Evolutionary conservation across 2,329 filamentous ascomycete species (phyloP).

Genomic region (Paracorniculantispora psalliotae): DNA sequence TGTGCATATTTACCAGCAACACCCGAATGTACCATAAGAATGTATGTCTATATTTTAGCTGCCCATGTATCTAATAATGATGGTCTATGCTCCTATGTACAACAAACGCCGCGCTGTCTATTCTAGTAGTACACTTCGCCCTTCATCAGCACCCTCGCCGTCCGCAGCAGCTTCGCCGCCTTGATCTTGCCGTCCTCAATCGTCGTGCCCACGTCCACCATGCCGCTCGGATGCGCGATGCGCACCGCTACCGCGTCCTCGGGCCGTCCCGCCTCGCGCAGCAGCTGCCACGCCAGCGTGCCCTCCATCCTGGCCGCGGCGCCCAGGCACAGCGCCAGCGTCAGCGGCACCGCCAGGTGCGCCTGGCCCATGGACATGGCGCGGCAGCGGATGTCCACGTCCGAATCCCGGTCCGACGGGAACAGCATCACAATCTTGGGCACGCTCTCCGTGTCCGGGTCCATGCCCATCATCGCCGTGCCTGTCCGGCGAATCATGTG

Average conservation of each 20-base stretch:
- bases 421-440: constrained; percentile 56
- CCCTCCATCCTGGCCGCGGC: constrained; percentile 43
- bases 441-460: constrained; percentile 41
- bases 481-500: constrained; percentile 54
- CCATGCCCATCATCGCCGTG: constrained; percentile 57
- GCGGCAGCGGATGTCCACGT: constrained; percentile 38
- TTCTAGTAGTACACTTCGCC: constrained; percentile 41
- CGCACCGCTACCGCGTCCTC: constrained; percentile 25
- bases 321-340: constrained; percentile 47
- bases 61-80: too few species aligned
- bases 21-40: too few species aligned
- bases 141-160: constrained; percentile 46
- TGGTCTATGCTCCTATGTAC: too few species aligned
- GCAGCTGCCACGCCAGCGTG: constrained; percentile 30
- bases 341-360: constrained; percentile 52
- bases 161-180: constrained; percentile 42
- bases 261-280: not conserved
- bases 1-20: not conserved
- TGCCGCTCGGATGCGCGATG: constrained; percentile 44
- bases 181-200: constrained; percentile 34
- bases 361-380: constrained; percentile 52
- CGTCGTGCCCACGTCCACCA: constrained; percentile 40
- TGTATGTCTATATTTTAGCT: too few species aligned
- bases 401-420: constrained; percentile 25
- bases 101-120: not conserved